Base-by-base conservation (phyloP, 306 rosid species). In the Astragalus glycyphyllos region DNA sequence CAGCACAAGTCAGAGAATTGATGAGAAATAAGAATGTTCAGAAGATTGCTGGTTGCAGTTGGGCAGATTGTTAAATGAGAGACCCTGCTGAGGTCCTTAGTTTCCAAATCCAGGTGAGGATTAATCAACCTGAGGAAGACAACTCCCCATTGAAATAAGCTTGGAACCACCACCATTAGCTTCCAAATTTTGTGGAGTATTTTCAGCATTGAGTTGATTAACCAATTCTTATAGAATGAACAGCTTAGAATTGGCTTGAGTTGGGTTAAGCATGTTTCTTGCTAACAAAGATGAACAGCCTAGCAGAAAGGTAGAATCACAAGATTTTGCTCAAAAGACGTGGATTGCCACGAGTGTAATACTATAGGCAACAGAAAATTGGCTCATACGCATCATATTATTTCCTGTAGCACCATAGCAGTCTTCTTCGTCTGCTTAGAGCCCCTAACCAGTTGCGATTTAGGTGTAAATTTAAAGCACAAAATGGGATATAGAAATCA, bases 21-120 rank as follows among this genome's bases (percentile, higher is more conserved):
- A 91, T 91, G 88, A 85, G 70, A 82, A 64, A 72, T 72, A 82
- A 71, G 54, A 74, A 77, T 38, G 59, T 88, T 64, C 84, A 65
- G 57, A 86, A 83, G 78, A 77, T 61, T 80, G 78, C 88, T 44
- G 96, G 92, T 72, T 76, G 69, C 79, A 91, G 96, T 65, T 91
- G 92, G 97, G 83, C 77, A 57, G 86, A 83, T 78, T 77, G 70
- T 71, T 85, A 66, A 85, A 72, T 17, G 35, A 68, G 59, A 69
- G 58, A 71, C 12, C 45, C 46, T 11, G 2, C 20, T 42, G 63
- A 32, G 59, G 11, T 47, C 48, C 29, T 7, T 6, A 38, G 73
- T 20, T 68, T 58, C 20, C 44, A 11, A 61, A 9, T 10, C 20
- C 44, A 14, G 61, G n/a, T 10, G 72, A 50, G 29, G 58, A 31